phyloP scores from a whole-genome alignment of 2,329 filamentous ascomycete species.

The Paracamarosporium sp. region DNA sequence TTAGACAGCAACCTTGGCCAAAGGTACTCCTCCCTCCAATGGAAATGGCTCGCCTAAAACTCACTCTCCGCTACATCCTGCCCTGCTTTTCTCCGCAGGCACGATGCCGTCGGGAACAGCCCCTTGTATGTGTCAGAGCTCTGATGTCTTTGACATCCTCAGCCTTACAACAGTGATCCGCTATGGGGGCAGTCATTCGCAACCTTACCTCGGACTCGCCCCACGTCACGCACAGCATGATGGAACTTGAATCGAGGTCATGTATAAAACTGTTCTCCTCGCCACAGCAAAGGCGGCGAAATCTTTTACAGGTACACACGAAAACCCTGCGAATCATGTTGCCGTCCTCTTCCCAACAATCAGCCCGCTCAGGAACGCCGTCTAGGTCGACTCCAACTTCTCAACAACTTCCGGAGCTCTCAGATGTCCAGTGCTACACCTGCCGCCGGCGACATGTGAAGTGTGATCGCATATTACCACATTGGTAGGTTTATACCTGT shows the following conservation, averaged over 20 bases:
- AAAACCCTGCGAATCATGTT: slow-evolving; percentile 19
- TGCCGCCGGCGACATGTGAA: slow-evolving; percentile 46
- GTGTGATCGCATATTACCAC: slow-evolving; percentile 44
- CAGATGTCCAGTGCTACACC: slow-evolving; percentile 39
- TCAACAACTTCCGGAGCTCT: slow-evolving; percentile 19
- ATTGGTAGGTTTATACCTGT: slow-evolving; percentile 23
- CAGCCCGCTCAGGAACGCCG: slow-evolving; percentile 12
- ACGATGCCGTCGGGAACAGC: background rate
- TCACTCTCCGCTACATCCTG: slow-evolving; percentile 4
- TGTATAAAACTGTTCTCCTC: slow-evolving; percentile 23
- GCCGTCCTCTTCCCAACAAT: slow-evolving; percentile 13
- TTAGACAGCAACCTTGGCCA: slow-evolving; percentile 1
- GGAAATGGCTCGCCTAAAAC: background rate
- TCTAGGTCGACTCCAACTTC: slow-evolving; percentile 1
- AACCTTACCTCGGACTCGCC: slow-evolving; percentile 8
- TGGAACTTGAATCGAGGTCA: slow-evolving; percentile 4
- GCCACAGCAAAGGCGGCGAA: slow-evolving; percentile 11
- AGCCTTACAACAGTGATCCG: slow-evolving; percentile 11
- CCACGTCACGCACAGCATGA: slow-evolving; percentile 2
- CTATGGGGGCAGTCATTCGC: slow-evolving; percentile 1
- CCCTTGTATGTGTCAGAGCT: slow-evolving; percentile 12
- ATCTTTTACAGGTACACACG: slow-evolving; percentile 13
- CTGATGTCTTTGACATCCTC: slow-evolving; percentile 8
- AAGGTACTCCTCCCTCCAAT: slow-evolving; percentile 4
- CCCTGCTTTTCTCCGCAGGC: slow-evolving; percentile 13